Evolutionary conservation across 768 basidiomycete species (phyloP).

Genomic region (Naematelia encephala): DNA sequence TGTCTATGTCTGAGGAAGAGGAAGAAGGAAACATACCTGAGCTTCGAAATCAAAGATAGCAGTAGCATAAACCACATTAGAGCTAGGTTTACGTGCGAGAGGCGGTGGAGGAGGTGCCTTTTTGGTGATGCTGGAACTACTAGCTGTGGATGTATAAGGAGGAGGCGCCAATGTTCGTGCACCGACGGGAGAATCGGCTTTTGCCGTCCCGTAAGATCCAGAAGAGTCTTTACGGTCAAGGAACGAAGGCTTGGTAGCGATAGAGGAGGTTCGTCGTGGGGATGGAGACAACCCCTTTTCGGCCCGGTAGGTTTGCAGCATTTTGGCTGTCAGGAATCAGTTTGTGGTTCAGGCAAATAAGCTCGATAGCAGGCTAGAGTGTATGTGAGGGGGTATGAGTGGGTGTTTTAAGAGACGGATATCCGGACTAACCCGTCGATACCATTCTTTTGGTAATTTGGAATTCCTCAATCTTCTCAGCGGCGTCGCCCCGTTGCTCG

Average conservation of each 20-base stretch:
- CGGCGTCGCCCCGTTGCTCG: conserved; percentile 75
- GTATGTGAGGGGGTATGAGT: too few species aligned
- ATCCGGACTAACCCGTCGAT: conserved; percentile 81
- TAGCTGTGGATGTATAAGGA: conserved; percentile 54
- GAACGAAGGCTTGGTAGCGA: conserved; percentile 33
- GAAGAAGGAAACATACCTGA: conserved; percentile 58
- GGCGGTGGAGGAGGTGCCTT: conserved; percentile 87
- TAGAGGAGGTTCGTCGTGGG: conserved; percentile 16
- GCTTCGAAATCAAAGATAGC: conserved; percentile 94
- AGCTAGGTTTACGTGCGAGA: conserved; percentile 80
- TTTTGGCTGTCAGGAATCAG: conserved; percentile 31
- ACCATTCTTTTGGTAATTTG: conserved; percentile 77
- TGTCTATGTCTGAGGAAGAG: not conserved
- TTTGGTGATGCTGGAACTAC: conserved; percentile 58
- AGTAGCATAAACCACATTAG: conserved; percentile 68
- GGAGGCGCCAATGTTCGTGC: conserved; percentile 51
- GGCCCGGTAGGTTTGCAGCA: conserved; percentile 45
- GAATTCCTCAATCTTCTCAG: conserved; percentile 71
- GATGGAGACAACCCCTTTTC: conserved; percentile 19
- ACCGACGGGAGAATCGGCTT: not conserved
- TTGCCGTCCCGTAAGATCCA: not conserved
- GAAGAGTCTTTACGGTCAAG: conserved; percentile 56
- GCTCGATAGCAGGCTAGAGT: too few species aligned
- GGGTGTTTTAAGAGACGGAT: too few species aligned
- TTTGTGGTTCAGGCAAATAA: too few species aligned